Percentiles rank a stretch among this genome's conserved stretches.
Evolutionary conservation across 2,329 filamentous ascomycete species (phyloP).

Genomic region (Aspergillus oerlinghausenensis): DNA sequence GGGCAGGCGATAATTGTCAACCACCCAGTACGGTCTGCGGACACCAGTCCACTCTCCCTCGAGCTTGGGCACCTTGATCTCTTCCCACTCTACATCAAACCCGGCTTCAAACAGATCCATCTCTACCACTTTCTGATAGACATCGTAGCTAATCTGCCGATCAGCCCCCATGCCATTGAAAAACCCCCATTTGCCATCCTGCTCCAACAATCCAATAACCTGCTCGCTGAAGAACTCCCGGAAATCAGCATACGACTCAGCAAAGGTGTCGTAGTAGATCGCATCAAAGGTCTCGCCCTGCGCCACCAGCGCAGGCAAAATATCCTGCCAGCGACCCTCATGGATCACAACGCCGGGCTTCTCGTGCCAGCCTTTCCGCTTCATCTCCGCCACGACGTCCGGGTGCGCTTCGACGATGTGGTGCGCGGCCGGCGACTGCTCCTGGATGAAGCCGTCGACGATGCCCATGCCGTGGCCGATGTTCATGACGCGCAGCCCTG

Average conservation of each 20-base stretch:
- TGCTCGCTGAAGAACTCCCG: conserved; percentile 83
- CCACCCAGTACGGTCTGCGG: conserved; percentile 81
- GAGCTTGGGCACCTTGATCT: conserved; percentile 68
- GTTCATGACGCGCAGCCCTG: conserved; percentile 70
- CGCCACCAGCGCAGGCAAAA: conserved; percentile 64
- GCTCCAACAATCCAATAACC: conserved; percentile 68
- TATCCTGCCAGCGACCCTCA: conserved; percentile 74
- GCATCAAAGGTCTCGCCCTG: conserved; percentile 71
- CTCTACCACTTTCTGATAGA: conserved; percentile 88
- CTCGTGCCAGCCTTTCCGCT: conserved; percentile 64
- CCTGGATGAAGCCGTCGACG: conserved; percentile 70
- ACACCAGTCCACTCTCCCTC: conserved; percentile 84
- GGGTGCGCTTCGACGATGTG: conserved; percentile 87
- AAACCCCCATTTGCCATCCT: conserved; percentile 55
- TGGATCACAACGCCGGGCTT: conserved; percentile 58
- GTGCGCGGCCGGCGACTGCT: conserved; percentile 62
- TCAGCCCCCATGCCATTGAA: conserved; percentile 83
- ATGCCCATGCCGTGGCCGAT: conserved; percentile 92
- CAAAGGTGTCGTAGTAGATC: conserved; percentile 97
- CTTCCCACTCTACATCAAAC: conserved; percentile 82
- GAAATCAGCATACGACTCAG: conserved; percentile 83
- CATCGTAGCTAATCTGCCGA: conserved; percentile 88
- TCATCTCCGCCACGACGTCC: conserved; percentile 65
- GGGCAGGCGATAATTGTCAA: conserved; percentile 54
- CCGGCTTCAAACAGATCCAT: conserved; percentile 86